These are phyloP conservation scores for Pleurotus eryngii DNA, from an alignment of 768 basidiomycete species.

Conservation along the genomic window DNA sequence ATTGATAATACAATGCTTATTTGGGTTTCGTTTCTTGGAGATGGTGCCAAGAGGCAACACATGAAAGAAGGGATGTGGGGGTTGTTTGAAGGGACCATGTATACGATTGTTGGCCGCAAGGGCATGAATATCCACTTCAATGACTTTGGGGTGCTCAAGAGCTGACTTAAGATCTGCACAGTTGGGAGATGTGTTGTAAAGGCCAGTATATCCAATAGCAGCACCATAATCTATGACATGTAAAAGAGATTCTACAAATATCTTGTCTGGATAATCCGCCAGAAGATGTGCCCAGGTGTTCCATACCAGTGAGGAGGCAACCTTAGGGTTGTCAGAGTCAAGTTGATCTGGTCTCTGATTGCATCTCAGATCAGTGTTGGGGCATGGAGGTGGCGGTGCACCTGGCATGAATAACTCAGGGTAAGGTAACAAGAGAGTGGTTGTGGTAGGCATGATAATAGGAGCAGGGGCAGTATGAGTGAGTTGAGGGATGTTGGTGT, in stretches of 20 bases:
- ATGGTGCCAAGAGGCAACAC: too few species aligned
- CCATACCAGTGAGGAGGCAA: neutral
- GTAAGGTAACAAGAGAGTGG: conserved; percentile 2
- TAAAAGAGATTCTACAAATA: conserved; percentile 9
- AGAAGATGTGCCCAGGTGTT: conserved; percentile 8
- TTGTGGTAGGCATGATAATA: too few species aligned
- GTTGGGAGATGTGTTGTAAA: neutral
- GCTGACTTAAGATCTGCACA: conserved; percentile 16
- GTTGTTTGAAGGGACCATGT: too few species aligned
- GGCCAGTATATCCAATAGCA: conserved; percentile 8
- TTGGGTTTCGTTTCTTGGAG: too few species aligned
- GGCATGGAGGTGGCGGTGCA: conserved; percentile 1
- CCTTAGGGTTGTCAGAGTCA: neutral
- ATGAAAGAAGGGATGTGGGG: too few species aligned
- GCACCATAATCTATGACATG: conserved; percentile 17
- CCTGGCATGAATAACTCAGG: conserved; percentile 2
- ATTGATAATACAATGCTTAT: too few species aligned
- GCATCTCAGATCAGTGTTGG: conserved; percentile 11
- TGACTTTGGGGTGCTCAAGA: neutral
- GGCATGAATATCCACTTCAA: too few species aligned
- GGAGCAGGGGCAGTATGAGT: neutral
- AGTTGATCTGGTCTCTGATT: conserved; percentile 1
- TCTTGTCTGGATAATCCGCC: conserved; percentile 11
- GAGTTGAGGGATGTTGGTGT: too few species aligned
- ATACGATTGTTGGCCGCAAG: too few species aligned